Evolutionary conservation across 1,284 basidiomycete genomes (phyloP), one percentile per base, ranked within the genome.

Genomic region (Inonotus hispidus): DNA sequence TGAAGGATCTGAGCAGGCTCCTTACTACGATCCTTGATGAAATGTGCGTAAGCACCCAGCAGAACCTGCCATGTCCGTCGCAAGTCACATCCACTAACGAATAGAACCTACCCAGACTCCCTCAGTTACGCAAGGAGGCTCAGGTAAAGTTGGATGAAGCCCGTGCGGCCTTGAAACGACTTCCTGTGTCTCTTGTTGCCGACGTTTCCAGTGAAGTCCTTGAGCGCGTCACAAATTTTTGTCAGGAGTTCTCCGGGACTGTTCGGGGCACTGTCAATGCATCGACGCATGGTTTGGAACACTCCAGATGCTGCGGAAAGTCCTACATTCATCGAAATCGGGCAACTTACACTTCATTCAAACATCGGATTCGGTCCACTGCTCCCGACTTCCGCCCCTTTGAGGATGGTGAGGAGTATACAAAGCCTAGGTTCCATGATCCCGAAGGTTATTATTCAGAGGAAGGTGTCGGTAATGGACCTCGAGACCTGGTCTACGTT

Each of bases 151-250:
- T 86, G 3, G 61, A 55, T 1, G 55, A 67, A 14, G 81, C 76
- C 65, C 63, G 65, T 21, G 46, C 66, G 0, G 73, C 77, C 1
- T 71, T 85, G 6, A 59, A 64, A 0, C 54, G 52, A 11, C 75
- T 87, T 3, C 85, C 84, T 0, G 66, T 68, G 0, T 70, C 68
- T 0, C 65, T 78, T 21, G 71, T 71, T 0, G 66, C 63, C 0
- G 79, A 84, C 47, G 78, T 82, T 0, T 70, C 74, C 1, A 73
- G 77, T 0, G 79, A 80, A 59, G 73, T 85, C 13, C 71, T 81
- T 2, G 68, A 70, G 13, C 74, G 77, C 16, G 69, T 85, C 23
- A 79, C 73, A 0, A 65, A 66, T 0, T 85, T 87, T 61, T 80
- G 74, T 53, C 62, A 67, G 10, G 73, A 71, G 2, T 71, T 82